A percentile compares a stretch with the other conserved stretches of the same genome.
Evolutionary conservation across 2,329 filamentous ascomycete species (phyloP).

Genomic region (Colletotrichum limetticola): DNA sequence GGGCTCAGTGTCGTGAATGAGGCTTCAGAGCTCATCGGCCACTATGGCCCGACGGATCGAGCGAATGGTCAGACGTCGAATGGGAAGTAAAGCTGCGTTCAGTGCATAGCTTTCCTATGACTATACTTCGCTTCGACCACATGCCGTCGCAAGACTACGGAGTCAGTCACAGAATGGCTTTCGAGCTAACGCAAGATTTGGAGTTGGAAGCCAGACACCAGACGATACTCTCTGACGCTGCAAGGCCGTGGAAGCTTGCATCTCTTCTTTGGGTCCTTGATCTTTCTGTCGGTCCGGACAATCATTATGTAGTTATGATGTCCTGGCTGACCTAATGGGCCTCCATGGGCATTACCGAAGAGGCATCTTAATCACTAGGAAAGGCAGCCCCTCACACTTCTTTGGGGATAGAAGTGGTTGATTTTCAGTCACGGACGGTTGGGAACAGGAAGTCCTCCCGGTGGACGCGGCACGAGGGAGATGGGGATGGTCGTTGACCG

Average conservation of each 20-base stretch:
- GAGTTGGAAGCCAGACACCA: not conserved
- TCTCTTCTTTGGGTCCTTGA: no score
- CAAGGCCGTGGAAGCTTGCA: no score
- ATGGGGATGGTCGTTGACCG: not conserved
- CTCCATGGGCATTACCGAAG: not conserved
- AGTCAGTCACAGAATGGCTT: not conserved
- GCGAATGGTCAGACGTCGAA: slow-evolving; percentile 55
- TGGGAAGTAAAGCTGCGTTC: slow-evolving; percentile 9
- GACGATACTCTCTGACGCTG: not conserved
- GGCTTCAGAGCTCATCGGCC: slow-evolving; percentile 55
- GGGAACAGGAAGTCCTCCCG: no score
- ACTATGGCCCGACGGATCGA: slow-evolving; percentile 54
- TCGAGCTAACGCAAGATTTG: not conserved
- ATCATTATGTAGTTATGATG: not conserved
- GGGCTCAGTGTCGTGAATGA: slow-evolving; percentile 51
- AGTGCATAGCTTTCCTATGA: not conserved
- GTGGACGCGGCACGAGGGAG: not conserved
- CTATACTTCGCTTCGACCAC: not conserved
- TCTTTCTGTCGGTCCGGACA: not conserved
- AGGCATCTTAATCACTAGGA: not conserved
- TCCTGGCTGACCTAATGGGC: not conserved
- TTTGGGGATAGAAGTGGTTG: no score
- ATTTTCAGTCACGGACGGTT: not conserved
- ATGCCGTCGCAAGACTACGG: not conserved
- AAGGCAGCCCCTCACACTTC: not conserved